Conservation (phyloP, 2,329 filamentous ascomycete species). For the Leptosphaerulina australis region DNA sequence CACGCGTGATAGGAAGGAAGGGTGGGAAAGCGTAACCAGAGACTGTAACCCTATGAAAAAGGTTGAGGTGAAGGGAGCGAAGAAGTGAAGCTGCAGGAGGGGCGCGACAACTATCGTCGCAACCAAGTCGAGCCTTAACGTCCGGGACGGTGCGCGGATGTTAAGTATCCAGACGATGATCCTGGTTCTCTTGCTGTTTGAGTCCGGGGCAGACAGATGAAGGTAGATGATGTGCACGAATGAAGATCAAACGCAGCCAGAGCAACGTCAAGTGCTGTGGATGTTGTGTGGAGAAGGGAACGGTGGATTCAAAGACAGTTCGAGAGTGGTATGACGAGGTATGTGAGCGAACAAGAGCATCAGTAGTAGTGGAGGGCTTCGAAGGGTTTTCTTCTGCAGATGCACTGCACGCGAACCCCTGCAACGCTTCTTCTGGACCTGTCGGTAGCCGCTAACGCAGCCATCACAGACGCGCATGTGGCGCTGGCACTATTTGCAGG, state of each 20-base stretch:
- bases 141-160: conserved; percentile 18
- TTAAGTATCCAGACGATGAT: conserved; percentile 20
- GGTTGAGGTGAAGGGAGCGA: conserved; percentile 17
- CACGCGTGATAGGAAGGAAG: conserved; percentile 17
- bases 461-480: conserved; percentile 24
- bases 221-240: conserved; percentile 18
- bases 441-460: conserved; percentile 27
- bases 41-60: conserved; percentile 12
- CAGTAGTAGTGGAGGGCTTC: conserved; percentile 22
- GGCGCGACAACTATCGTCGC: conserved; percentile 11
- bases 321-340: conserved; percentile 15
- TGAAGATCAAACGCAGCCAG: conserved; percentile 27
- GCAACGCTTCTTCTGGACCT: conserved; percentile 27
- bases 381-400: conserved; percentile 33
- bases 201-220: conserved; percentile 15
- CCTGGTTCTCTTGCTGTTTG: conserved; percentile 24
- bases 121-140: conserved; percentile 12
- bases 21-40: conserved; percentile 5
- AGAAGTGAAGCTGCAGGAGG: conserved; percentile 17
- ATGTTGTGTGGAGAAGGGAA: conserved; percentile 13
- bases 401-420: conserved; percentile 18
- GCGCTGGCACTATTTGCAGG: conserved; percentile 17
- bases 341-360: conserved; percentile 23
- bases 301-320: conserved; percentile 7
- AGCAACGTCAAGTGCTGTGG: conserved; percentile 15